A percentile compares a stretch with the other conserved stretches of the same genome.
Evolutionary conservation across 192 early-diverging fungal genomes (phyloP).

Genomic region (Allomyces javanicus): DNA sequence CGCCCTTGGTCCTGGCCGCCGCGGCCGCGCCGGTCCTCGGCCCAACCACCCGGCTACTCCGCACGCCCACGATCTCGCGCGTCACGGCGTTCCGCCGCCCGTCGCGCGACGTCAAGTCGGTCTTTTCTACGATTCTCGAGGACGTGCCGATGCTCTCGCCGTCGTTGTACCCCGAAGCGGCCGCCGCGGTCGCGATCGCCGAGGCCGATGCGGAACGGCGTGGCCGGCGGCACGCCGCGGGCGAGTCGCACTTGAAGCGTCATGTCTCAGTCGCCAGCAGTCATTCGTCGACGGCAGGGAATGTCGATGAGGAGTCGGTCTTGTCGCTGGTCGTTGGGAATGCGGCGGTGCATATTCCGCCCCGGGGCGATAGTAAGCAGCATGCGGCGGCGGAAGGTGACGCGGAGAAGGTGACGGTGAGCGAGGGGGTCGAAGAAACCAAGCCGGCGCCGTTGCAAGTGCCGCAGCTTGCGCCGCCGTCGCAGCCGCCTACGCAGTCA

Average conservation of each 20-base stretch:
- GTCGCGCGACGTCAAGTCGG: no score
- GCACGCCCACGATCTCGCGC: no score
- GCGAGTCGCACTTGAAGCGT: neutral
- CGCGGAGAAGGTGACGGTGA: neutral
- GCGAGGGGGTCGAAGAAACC: neutral
- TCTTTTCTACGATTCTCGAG: neutral
- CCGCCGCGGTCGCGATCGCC: neutral
- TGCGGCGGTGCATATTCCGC: no score
- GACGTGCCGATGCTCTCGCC: neutral
- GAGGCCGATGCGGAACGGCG: neutral
- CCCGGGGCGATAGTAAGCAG: no score
- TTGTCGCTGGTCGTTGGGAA: no score
- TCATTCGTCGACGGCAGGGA: no score
- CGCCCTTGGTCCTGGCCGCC: no score
- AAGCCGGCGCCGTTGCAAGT: neutral
- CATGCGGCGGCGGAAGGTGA: neutral
- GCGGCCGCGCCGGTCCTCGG: no score
- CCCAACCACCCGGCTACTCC: no score
- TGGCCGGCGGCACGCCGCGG: neutral
- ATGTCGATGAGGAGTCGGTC: no score
- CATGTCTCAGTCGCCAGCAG: neutral
- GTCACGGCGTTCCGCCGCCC: no score
- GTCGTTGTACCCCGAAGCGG: neutral
- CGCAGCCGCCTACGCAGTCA: neutral
- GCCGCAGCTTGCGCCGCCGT: neutral